These are phyloP conservation scores for Geotrichum australiense DNA, from an alignment of 1,139 yeast species.

Conservation along the genomic window DNA sequence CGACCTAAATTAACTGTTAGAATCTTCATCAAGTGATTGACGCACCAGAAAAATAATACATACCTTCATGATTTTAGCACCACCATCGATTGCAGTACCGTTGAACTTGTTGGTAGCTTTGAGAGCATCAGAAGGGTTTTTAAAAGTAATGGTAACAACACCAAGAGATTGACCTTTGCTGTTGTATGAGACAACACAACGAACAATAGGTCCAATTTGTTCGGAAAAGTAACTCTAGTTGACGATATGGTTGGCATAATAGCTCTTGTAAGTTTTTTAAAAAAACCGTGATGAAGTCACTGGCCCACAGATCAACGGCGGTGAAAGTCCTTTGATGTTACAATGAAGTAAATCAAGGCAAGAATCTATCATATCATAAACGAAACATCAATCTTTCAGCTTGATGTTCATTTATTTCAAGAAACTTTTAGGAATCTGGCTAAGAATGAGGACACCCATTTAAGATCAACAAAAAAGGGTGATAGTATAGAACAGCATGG, in stretches of 20 bases:
- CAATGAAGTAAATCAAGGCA: too few species aligned
- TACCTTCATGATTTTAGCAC: conserved; percentile 61
- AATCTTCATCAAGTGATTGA: conserved; percentile 7
- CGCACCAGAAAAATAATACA: conserved; percentile 12
- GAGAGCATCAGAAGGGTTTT: conserved; percentile 57
- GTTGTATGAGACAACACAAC: conserved; percentile 69
- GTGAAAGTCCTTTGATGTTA: conserved; percentile 1
- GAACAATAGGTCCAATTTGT: conserved; percentile 78
- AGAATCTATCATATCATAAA: too few species aligned
- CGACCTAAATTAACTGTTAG: conserved; percentile 40
- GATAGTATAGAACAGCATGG: too few species aligned
- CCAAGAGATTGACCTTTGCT: conserved; percentile 90
- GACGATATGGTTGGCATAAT: conserved; percentile 17
- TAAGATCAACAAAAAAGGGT: too few species aligned
- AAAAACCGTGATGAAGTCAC: conserved; percentile 1
- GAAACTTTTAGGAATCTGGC: too few species aligned
- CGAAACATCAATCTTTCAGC: too few species aligned
- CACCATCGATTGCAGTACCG: conserved; percentile 91
- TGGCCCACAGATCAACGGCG: conserved; percentile 7
- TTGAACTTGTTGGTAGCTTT: conserved; percentile 78
- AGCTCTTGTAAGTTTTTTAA: neutral
- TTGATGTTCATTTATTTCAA: too few species aligned
- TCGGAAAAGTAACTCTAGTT: conserved; percentile 78
- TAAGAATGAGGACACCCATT: too few species aligned
- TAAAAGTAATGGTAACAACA: conserved; percentile 79